Percentiles rank a stretch among this genome's conserved stretches.
phyloP scores from a whole-genome alignment of 495 filamentous ascomycete species.

The Aspergillus indologenus region DNA sequence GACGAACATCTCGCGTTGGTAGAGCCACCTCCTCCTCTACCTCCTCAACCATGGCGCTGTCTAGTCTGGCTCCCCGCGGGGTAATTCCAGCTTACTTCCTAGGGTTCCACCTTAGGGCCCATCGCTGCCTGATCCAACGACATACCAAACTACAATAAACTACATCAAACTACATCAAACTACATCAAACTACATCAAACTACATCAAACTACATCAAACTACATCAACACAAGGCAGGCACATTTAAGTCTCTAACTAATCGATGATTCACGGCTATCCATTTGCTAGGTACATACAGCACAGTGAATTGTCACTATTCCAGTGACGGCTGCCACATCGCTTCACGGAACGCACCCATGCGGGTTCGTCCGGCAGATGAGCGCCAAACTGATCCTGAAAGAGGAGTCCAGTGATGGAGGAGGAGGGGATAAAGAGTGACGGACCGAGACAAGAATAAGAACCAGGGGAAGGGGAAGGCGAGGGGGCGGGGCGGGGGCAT shows the following conservation, averaged over 20 bases:
- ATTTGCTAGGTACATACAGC: constrained; percentile 20
- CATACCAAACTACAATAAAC: background rate
- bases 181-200: background rate
- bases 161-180: background rate
- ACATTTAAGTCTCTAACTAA: background rate
- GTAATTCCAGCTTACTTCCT: too few relatives aligned
- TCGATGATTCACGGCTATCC: constrained; percentile 20
- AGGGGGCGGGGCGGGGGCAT: background rate
- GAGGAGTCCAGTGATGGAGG: background rate
- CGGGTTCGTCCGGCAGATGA: constrained; percentile 23
- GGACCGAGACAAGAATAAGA: constrained; percentile 7
- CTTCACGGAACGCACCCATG: constrained; percentile 7
- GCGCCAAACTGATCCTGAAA: constrained; percentile 28
- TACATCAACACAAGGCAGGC: background rate
- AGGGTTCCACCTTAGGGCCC: background rate
- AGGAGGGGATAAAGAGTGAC: background rate
- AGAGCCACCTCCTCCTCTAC: too few relatives aligned
- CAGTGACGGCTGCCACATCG: constrained; percentile 45
- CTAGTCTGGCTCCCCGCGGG: background rate
- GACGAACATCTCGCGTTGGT: too few relatives aligned
- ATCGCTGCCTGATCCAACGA: background rate
- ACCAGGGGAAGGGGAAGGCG: constrained; percentile 3
- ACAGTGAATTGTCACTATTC: constrained; percentile 19
- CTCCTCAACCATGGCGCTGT: background rate
- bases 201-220: background rate